Base-by-base conservation (phyloP, 768 basidiomycete genomes). In the Asterophora lycoperdoides region DNA sequence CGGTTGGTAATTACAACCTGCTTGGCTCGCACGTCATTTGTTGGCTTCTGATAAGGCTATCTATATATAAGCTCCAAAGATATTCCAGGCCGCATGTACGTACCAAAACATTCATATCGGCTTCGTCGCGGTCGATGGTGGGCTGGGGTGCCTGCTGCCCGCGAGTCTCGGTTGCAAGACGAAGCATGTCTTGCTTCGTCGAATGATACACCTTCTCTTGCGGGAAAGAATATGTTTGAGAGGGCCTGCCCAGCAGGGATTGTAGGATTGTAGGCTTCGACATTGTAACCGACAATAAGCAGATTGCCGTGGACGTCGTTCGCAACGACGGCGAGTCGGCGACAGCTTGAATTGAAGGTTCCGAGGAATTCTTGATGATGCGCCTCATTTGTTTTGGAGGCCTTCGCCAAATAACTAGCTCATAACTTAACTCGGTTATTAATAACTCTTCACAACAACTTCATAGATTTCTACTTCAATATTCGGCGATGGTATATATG, bases 161-260 rank as follows among this genome's bases (percentile, higher is more conserved):
- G 15, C 46, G 47, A 18, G 59, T 56, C 51, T 67, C 70, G 37
- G 74, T 67, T 2, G 78, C 78, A 51, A 80, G 72, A 10, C 75
- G 74, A 55, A 78, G 56, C 64, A 83, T 71, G 44, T 77, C 73
- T 46, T 68, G 60, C 60, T 75, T 78, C 9, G 70, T 75, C 0
- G 77, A 81, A 53, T 76, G 71, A 56, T 79, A 81, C 4, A 75
- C 69, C 57, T 73, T 75, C 49, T 67, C 62, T 17, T 58, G 53
- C 0, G 76, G 76, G 46, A 71, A 67, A 8, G 66, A 59, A 62
- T 89, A 89, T 0, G 74, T 67, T 60, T 85, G 81, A 1, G 85
- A 86, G 9, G 86, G 86, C 44, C 72, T 63, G 44, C 79, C 77
- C 36, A 89, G 71, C 37, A 87, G 62, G 34, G 71, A 73, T 63